Evolutionary conservation across 163 green algal species (phyloP), one percentile per base, ranked within the genome.

Genomic region (Chlamydomonas reinhardtii): DNA sequence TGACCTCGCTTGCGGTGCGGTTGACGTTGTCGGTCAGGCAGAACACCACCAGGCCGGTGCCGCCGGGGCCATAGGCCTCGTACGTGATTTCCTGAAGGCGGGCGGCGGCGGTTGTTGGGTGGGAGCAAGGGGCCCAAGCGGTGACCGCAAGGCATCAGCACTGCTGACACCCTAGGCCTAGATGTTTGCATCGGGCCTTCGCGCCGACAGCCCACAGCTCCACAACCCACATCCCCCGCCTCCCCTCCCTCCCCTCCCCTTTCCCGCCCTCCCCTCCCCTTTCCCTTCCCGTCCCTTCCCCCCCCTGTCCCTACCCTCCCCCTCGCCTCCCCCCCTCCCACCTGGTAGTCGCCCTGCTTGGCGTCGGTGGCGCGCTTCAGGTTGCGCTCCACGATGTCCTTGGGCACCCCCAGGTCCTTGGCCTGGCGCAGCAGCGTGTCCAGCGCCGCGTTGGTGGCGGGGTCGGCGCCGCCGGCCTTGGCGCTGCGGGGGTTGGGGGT

Each of bases 11-110:
- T 4, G 94, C 94, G 0, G 89, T 90, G 32, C 97, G 94, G 89
- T 98, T 98, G 35, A 97, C 77, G 87, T 99, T 99, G 93, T 99
- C 97, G 24, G 96, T 99, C 0, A 99, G 90, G 65, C 92, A 97
- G 72, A 98, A 96, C 43, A 98, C 94, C 19, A 99, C 89, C 70
- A 99, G 98, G 16, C 97, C 94, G n/a, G 95, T 95, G 62, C 94
- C 94, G n/a, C 92, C 92, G 20, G 89, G 81, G 17, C 94, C 94
- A 70, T 97, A 97, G 24, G 93, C 92, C 88, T 96, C 93, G 69
- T 94, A 94, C 27, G 62, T 82, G 24, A 91, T 43, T 64, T 96
- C 91, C 29, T 90, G 66, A 73, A 68, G 19, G 2, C 61, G 24
- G 61, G 61, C n/a, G n/a, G n/a, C n/a, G n/a, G n/a, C n/a, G n/a